A percentile compares a stretch with the other conserved stretches of the same genome.
These are phyloP conservation scores for Diaporthe batatas DNA, from an alignment of 2,329 filamentous ascomycete species.

Conservation along the genomic window DNA sequence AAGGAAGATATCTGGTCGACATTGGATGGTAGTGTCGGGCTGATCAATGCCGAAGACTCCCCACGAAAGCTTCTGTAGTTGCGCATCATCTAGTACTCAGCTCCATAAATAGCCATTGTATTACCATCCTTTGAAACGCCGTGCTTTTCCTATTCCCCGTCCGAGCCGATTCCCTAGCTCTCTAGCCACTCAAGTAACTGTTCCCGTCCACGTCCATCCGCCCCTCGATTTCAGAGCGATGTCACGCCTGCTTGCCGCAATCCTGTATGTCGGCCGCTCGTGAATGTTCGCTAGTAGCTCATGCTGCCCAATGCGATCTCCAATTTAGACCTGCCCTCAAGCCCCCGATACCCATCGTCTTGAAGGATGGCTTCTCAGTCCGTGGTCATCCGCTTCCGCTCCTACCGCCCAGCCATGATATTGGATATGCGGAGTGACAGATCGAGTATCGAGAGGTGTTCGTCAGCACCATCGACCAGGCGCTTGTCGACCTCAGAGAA, in stretches of 20 bases:
- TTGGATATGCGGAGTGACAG: conserved; percentile 84
- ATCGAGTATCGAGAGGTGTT: conserved; percentile 92
- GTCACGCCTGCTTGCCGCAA: background rate
- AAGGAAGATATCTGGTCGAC: conserved; percentile 62
- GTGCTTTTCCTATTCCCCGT: conserved; percentile 35
- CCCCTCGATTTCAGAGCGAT: background rate
- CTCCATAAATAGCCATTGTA: conserved; percentile 24
- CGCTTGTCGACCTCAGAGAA: conserved; percentile 97
- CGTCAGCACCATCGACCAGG: conserved; percentile 92
- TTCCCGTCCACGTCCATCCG: background rate
- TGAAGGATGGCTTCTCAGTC: conserved; percentile 3
- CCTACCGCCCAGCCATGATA: conserved; percentile 68
- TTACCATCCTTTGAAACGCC: conserved; percentile 45
- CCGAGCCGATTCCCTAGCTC: background rate
- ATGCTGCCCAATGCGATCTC: background rate
- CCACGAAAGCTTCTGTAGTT: conserved; percentile 31
- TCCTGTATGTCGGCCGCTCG: background rate
- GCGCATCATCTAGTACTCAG: conserved; percentile 40
- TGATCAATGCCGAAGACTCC: conserved; percentile 58
- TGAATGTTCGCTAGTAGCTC: background rate
- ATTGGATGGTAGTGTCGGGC: conserved; percentile 67
- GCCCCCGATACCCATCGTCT: background rate
- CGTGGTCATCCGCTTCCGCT: background rate
- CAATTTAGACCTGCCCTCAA: background rate
- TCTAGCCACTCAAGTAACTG: background rate